Conservation (phyloP, 176 grass and related monocot genomes). For the Secale cereale region DNA sequence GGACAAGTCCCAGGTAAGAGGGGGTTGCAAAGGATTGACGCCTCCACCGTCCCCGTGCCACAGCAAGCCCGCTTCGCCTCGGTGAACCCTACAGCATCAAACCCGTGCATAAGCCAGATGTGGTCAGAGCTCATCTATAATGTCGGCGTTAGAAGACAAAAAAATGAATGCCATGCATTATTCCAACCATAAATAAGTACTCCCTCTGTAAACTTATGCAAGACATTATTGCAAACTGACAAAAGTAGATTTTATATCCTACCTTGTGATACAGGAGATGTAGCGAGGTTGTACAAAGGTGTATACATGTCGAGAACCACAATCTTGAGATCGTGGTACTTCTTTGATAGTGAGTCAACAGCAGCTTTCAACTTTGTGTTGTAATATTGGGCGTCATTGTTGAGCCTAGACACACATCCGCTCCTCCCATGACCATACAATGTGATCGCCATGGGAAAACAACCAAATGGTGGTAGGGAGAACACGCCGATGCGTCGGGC, state of each 20-base stretch:
- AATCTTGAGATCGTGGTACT: slow-evolving; percentile 62
- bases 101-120: not conserved
- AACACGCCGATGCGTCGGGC: slow-evolving; percentile 74
- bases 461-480: slow-evolving; percentile 73
- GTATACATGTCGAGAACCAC: slow-evolving; percentile 78
- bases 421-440: slow-evolving; percentile 51
- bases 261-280: slow-evolving; percentile 50
- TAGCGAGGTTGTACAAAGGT: slow-evolving; percentile 51
- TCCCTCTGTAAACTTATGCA: too few species aligned
- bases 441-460: slow-evolving; percentile 64
- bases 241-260: not conserved
- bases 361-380: slow-evolving; percentile 59
- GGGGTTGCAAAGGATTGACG: slow-evolving; percentile 67
- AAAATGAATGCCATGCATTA: not conserved
- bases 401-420: slow-evolving; percentile 53
- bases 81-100: slow-evolving; percentile 44
- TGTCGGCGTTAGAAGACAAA: not conserved
- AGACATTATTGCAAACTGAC: too few species aligned
- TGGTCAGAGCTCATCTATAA: not conserved
- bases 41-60: slow-evolving; percentile 64
- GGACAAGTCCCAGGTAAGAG: slow-evolving; percentile 65
- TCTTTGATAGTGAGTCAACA: slow-evolving; percentile 28
- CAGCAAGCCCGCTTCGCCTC: slow-evolving; percentile 70
- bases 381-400: slow-evolving; percentile 51
- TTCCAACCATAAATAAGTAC: not conserved